Evolutionary conservation across 2,329 filamentous ascomycete species (phyloP), one percentile per base, ranked within the genome.

Genomic region (Neonectria punicea): DNA sequence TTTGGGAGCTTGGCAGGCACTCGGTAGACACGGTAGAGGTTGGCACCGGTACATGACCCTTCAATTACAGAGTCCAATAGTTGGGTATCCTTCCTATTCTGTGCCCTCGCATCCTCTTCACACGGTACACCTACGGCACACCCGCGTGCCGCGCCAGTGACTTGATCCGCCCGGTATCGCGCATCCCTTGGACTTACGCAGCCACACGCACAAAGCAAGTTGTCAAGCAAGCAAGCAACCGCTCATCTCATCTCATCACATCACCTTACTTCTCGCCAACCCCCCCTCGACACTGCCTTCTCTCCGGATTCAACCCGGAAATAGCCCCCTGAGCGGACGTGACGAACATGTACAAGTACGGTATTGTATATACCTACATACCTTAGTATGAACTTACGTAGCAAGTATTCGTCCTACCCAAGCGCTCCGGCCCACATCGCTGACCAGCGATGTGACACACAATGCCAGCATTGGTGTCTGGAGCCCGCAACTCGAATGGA

Each of bases 401-500:
- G 25, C 25, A 25, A 25, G 25, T 25, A 16, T 16, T 14, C 25
- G 55, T 63, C 44, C 68, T 65, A 69, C 67, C 63, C 53, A 54
- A 43, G 60, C 43, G 32, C 61, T 56, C 30, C 10, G 50, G 54
- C 34, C 47, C 51, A 59, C 61, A 41, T 49, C 20, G 60, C 56
- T 56, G 14, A 36, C 50, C 63, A 51, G 57, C 53, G 50, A 67
- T 67, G 61, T 67, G 58, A 67, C 65, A 58, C 65, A 58, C 63
- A 55, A 34, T 20, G 30, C 41, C 14, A 60, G 51, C 56, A 28
- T 32, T 28, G 39, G 44, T 65, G 58, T 63, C 71, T 67, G 66
- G 58, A 65, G 53, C 54, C 57, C 53, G 30, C 60, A 64, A 59
- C 61, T 71, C 64, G 62, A 70, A 67, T 56, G 51, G 63, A 63